Conservation (phyloP, 2,329 filamentous ascomycete genomes). For the Fusarium sacchari region DNA sequence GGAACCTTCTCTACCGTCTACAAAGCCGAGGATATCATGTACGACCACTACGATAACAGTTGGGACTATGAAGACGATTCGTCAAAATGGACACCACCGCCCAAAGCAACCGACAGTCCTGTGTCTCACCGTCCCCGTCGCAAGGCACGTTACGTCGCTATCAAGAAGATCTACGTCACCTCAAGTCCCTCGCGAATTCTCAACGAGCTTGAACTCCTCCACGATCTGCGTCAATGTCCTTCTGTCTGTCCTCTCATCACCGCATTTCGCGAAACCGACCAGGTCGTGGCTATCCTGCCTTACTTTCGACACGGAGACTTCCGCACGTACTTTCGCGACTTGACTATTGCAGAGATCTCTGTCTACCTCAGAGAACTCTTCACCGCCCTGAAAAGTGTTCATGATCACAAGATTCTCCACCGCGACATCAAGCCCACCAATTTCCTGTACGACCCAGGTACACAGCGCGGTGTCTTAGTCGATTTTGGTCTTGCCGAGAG, state of each 20-base stretch:
- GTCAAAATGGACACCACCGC: constrained; percentile 75
- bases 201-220: constrained; percentile 93
- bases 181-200: constrained; percentile 92
- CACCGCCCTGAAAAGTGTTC: constrained; percentile 83
- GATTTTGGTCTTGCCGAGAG: constrained; percentile 97
- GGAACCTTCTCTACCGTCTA: constrained; percentile 99
- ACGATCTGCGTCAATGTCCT: constrained; percentile 83
- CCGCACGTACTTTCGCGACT: constrained; percentile 90
- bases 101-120: constrained; percentile 60
- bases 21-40: constrained; percentile 93
- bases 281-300: constrained; percentile 92
- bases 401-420: constrained; percentile 86
- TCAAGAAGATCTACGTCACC: constrained; percentile 99
- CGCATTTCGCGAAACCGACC: constrained; percentile 92
- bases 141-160: constrained; percentile 81
- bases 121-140: constrained; percentile 45
- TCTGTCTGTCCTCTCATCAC: constrained; percentile 96
- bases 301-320: constrained; percentile 98
- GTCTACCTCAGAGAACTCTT: constrained; percentile 92
- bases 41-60: constrained; percentile 83
- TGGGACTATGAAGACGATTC: constrained; percentile 82
- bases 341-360: constrained; percentile 86
- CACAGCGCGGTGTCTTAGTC: constrained; percentile 89
- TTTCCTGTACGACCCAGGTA: constrained; percentile 88
- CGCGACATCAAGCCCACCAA: constrained; percentile 98